Conservation (phyloP, 768 basidiomycete species). For the Suillus weaverae region DNA sequence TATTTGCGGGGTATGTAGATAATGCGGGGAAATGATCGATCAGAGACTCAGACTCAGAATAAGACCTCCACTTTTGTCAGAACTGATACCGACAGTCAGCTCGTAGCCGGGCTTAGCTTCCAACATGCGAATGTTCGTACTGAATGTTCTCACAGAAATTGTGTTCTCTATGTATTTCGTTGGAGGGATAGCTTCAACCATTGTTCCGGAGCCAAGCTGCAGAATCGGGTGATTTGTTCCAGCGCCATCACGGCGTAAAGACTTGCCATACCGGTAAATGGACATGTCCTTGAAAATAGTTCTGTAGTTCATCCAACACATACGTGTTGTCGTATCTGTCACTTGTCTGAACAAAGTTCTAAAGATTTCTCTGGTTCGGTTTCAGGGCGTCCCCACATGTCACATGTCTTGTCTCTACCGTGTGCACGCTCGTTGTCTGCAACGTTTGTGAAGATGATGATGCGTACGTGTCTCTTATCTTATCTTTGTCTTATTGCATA, state of each 20-base stretch:
- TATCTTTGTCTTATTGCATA: slow-evolving; percentile 1
- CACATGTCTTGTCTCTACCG: too few species aligned
- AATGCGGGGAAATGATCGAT: slow-evolving; percentile 1
- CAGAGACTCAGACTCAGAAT: neutral
- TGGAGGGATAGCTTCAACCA: neutral
- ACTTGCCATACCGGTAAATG: neutral
- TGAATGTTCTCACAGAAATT: neutral
- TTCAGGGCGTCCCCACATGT: neutral
- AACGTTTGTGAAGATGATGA: neutral
- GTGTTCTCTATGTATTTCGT: too few species aligned
- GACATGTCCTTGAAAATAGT: neutral
- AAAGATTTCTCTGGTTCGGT: neutral
- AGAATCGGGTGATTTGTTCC: neutral
- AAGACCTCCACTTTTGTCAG: neutral
- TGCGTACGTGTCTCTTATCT: neutral
- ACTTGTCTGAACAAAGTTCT: neutral
- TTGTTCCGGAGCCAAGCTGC: neutral
- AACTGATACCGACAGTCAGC: neutral
- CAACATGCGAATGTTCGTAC: neutral
- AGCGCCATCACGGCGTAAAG: neutral
- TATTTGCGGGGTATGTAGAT: neutral
- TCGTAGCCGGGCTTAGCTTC: neutral
- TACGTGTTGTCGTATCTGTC: neutral
- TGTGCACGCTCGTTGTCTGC: neutral
- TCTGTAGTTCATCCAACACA: neutral